Evolutionary conservation across 148 eudicot genomes (phyloP), one percentile per base, ranked within the genome.

Genomic region (Bassia scoparia): DNA sequence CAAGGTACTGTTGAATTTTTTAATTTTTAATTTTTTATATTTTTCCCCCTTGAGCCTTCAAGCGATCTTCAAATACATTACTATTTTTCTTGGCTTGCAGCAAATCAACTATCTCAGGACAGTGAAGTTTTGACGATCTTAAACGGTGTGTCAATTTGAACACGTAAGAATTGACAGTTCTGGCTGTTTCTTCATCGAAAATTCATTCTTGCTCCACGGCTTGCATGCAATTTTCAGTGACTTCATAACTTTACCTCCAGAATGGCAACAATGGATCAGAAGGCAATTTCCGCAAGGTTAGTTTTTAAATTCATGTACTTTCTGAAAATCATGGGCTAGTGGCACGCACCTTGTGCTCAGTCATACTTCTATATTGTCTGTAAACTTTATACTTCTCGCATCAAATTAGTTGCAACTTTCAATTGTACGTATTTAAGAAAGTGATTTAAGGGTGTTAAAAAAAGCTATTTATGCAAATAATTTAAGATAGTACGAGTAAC

Each of bases 141-240:
- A 83, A 73, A 78, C 85, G 93, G 27, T 82, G 87, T 74, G 81
- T 79, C 37, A 72, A 73, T 88, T 91, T 78, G 87, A 73, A 74
- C 87, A 88, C 76, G 79, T 89, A 43, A 94, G 84, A 81, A 75
- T 80, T 94, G 77, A 77, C 86, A 54, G 72, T 80, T 30, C 74
- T 86, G 60, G 97, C 96, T 66, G 89, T 88, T 70, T 80, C 90
- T 94, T 81, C 91, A 91, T 77, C 83, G 86, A 34, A 94, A 88
- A 83, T 88, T 94, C 70, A 73, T 87, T 61, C 86, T 59, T 38
- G 87, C 91, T 27, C 96, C 96, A 33, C 84, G 89, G 74, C 87
- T 34, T 80, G 80, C 16, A 78, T 78, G 86, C 81, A 53, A 83
- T 89, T 63, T 91, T 94, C 78, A 81, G 71, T 16, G 91, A 89